Evolutionary conservation across 2,329 filamentous ascomycete species (phyloP).

Genomic region (Clarireedia sp.): DNA sequence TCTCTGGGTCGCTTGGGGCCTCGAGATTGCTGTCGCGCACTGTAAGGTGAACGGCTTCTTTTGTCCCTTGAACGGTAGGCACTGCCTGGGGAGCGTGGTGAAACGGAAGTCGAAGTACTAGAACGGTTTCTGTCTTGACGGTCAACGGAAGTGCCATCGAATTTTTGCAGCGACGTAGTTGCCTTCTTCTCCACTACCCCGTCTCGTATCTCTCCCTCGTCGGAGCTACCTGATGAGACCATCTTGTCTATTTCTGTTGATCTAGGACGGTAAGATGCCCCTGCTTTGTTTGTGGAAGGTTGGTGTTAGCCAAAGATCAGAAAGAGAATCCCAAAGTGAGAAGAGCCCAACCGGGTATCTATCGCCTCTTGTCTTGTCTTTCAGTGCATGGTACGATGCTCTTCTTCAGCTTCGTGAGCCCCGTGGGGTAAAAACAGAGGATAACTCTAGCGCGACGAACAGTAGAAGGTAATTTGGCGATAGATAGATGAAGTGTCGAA

Average conservation of each 20-base stretch:
- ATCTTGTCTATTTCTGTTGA: conserved; percentile 30
- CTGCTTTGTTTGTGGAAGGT: conserved; percentile 26
- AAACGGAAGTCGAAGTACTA: conserved; percentile 29
- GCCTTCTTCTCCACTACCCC: conserved; percentile 79
- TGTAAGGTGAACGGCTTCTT: conserved; percentile 49
- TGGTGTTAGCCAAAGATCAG: conserved; percentile 32
- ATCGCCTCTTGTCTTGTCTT: conserved; percentile 26
- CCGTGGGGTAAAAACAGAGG: neutral
- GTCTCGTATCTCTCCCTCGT: conserved; percentile 83
- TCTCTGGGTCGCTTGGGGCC: conserved; percentile 61
- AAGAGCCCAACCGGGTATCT: conserved; percentile 33
- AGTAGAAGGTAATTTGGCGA: neutral
- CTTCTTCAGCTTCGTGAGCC: neutral
- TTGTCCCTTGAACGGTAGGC: conserved; percentile 39
- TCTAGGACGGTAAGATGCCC: conserved; percentile 25
- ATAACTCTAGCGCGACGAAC: neutral
- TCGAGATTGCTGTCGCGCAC: conserved; percentile 31
- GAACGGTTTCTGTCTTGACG: conserved; percentile 71
- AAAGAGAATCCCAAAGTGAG: conserved; percentile 29
- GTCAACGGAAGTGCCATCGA: conserved; percentile 82
- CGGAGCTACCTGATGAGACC: conserved; percentile 55
- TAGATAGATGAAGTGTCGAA: neutral
- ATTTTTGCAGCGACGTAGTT: conserved; percentile 75
- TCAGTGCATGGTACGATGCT: conserved; percentile 25
- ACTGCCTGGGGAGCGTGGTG: conserved; percentile 27